Base-by-base conservation (phyloP, 257 asterid species). In the Nicotiana tomentosiformis region DNA sequence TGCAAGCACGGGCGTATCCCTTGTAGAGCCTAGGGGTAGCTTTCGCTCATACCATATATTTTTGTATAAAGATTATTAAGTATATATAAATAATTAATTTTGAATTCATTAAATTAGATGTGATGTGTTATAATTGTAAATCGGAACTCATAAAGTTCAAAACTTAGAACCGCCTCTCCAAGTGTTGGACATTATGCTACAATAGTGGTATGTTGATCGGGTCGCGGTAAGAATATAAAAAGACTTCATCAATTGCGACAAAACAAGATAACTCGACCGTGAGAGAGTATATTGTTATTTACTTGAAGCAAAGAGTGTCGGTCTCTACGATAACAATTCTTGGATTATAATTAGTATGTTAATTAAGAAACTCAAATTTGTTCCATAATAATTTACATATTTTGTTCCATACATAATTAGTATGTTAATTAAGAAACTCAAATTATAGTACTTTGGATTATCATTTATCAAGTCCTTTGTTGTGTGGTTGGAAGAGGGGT, bases 401-500 rank as follows among this genome's bases (percentile, higher is more conserved):
- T 16, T 66, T 12, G 29, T 30, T 37, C 4, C 57, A 0, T 39
- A 17, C 3, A 43, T 46, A 20, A 46, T 18, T 20, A 43, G 6
- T 6, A 5, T 0, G 18, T 10, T 5, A 0, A 72, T 43, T 23
- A 46, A 72, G 2, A 0, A 72, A 5, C 37, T 43, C 14, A 11
- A 72, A 39, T 26, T 11, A 8, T 12, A 6, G 4, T 46, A 49
- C 7, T 49, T 20, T 49, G 26, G 64, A 74, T 23, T 23, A 23
- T 23, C 26, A 23, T 23, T 51, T 26, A 49, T 74, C 58, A 15
- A 74, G 62, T 74, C 62, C 7, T 23, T 74, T 74, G 64, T 74
- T 74, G 80, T 51, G 64, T 74, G 10, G 61, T 49, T 88, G 92
- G 91, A 76, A 85, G 57, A n/a, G 82, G 84, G 90, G 87, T 85